phyloP scores from a whole-genome alignment of 768 basidiomycete genomes.

The Lactarius tabidus region DNA sequence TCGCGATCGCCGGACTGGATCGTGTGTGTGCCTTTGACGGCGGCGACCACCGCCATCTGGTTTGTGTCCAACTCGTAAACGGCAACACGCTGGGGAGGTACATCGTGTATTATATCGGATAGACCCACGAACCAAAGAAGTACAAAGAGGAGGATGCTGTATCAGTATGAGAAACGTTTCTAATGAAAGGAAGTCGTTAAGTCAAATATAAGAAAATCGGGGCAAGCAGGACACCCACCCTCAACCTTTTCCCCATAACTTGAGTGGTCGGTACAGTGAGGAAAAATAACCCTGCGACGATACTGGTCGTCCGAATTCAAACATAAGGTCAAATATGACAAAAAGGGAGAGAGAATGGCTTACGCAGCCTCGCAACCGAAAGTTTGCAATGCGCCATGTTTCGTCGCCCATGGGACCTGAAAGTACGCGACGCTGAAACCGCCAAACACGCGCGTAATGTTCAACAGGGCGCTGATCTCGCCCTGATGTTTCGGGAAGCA shows the following conservation, averaged over 20 bases:
- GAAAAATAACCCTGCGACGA: conserved; percentile 49
- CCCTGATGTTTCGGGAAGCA: conserved; percentile 50
- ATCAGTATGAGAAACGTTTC: conserved; percentile 17
- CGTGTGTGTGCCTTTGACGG: neutral
- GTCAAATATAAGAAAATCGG: neutral
- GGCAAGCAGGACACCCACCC: conserved; percentile 36
- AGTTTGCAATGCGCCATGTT: conserved; percentile 56
- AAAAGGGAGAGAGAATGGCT: conserved; percentile 28
- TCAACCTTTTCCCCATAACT: conserved; percentile 42
- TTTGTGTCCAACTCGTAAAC: neutral
- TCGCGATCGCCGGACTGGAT: neutral
- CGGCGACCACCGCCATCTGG: neutral
- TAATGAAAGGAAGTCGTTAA: neutral
- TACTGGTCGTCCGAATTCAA: conserved; percentile 30
- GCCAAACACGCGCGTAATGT: conserved; percentile 51
- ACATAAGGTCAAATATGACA: neutral
- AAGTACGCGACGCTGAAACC: conserved; percentile 65
- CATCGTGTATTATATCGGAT: neutral
- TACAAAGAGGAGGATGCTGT: neutral
- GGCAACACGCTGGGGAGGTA: neutral
- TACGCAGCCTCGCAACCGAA: conserved; percentile 61
- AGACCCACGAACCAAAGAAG: neutral
- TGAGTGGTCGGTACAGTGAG: conserved; percentile 51
- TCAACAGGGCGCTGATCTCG: conserved; percentile 60
- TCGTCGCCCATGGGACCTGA: conserved; percentile 61